phyloP scores from a whole-genome alignment of 2,329 filamentous ascomycete genomes.

The Sarocladium kiliense region DNA sequence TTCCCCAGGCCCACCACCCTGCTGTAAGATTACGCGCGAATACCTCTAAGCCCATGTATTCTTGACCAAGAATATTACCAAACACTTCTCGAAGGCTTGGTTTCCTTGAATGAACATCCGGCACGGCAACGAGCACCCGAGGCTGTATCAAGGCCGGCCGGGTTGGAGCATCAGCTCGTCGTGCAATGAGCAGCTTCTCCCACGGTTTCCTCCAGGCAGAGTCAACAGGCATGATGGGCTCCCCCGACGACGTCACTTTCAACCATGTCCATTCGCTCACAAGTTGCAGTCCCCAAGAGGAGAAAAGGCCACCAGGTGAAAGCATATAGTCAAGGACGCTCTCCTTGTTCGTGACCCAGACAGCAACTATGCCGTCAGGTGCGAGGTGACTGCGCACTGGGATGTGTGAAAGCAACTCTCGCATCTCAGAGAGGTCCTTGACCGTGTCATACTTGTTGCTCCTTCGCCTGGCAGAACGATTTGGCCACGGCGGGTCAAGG shows the following conservation, averaged over 20 bases:
- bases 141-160: constrained; percentile 20
- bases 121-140: constrained; percentile 63
- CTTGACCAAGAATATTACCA: constrained; percentile 42
- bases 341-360: constrained; percentile 76
- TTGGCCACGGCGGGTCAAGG: constrained; percentile 78
- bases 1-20: constrained; percentile 76
- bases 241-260: constrained; percentile 62
- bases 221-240: constrained; percentile 57
- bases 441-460: constrained; percentile 44
- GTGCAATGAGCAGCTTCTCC: constrained; percentile 64
- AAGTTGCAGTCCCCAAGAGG: constrained; percentile 59
- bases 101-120: constrained; percentile 75
- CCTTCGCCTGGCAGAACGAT: constrained; percentile 64
- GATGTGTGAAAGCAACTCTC: constrained; percentile 44
- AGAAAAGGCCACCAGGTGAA: constrained; percentile 52
- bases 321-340: constrained; percentile 51
- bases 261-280: constrained; percentile 75
- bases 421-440: constrained; percentile 39
- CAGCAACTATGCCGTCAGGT: constrained; percentile 53
- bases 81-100: constrained; percentile 63
- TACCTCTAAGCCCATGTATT: constrained; percentile 62
- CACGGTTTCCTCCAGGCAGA: constrained; percentile 69
- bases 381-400: constrained; percentile 52
- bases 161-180: constrained; percentile 28
- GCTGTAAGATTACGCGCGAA: constrained; percentile 71